A percentile compares a stretch with the other conserved stretches of the same genome.
These are phyloP conservation scores for Coemansia sp. DNA, from an alignment of 192 early-diverging fungal genomes.

Conservation along the genomic window DNA sequence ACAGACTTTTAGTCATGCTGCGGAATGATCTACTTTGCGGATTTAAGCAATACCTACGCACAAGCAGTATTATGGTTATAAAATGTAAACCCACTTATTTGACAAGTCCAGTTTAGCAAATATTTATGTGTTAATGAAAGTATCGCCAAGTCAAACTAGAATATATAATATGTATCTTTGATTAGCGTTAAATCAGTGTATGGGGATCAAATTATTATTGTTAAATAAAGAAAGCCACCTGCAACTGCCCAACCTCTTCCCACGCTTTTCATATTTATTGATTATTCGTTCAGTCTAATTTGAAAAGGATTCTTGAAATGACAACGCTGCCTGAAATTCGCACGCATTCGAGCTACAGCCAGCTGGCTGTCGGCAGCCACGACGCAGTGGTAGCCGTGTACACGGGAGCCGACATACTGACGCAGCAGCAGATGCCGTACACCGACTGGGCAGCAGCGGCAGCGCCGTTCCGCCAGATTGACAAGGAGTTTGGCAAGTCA, in stretches of 20 bases:
- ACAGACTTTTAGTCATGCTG: too few species aligned
- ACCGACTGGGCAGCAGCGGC: slow-evolving; percentile 10
- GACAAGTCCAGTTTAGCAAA: too few species aligned
- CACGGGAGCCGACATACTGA: slow-evolving; percentile 12
- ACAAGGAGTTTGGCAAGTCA: slow-evolving; percentile 45
- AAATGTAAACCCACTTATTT: too few species aligned
- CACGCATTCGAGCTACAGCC: slow-evolving; percentile 14
- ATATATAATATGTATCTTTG: too few species aligned
- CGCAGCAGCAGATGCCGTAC: slow-evolving; percentile 5
- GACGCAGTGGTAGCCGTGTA: slow-evolving; percentile 44
- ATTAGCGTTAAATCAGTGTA: too few species aligned
- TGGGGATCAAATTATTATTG: too few species aligned
- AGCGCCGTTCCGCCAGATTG: slow-evolving; percentile 23
- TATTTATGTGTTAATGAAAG: too few species aligned
- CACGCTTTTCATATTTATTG: slow-evolving; percentile 7
- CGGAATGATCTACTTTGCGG: too few species aligned
- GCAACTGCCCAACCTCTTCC: not conserved
- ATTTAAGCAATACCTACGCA: too few species aligned
- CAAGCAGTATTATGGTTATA: too few species aligned
- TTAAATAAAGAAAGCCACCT: too few species aligned
- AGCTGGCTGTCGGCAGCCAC: slow-evolving; percentile 14
- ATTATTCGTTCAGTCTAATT: not conserved
- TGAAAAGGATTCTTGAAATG: slow-evolving; percentile 14
- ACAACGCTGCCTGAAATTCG: slow-evolving; percentile 29
- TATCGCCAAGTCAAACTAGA: too few species aligned